Percentiles rank a stretch among this genome's conserved stretches.
phyloP scores from a whole-genome alignment of 2,329 filamentous ascomycete species.

The Plectosphaerella sp. region DNA sequence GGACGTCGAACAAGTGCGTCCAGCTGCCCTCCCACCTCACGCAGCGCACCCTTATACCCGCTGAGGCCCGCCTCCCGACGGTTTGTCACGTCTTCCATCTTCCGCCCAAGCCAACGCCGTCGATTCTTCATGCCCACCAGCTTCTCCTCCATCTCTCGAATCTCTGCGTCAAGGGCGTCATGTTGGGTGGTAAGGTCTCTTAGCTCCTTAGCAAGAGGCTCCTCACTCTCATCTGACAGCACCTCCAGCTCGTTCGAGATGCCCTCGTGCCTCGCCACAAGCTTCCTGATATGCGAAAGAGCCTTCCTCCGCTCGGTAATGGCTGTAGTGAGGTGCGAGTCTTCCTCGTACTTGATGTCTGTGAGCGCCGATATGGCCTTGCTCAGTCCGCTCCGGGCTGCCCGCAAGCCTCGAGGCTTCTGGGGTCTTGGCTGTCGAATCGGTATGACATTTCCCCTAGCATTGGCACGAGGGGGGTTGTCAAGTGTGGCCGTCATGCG shows the following conservation, averaged over 20 bases:
- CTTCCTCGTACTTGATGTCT: conserved; percentile 64
- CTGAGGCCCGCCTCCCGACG: conserved; percentile 66
- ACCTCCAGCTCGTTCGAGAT: conserved; percentile 47
- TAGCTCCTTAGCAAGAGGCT: conserved; percentile 58
- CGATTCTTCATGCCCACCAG: conserved; percentile 56
- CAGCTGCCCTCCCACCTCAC: conserved; percentile 61
- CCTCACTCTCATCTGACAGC: conserved; percentile 51
- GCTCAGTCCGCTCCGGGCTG: conserved; percentile 61
- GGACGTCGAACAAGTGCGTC: conserved; percentile 54
- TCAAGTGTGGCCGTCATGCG: conserved; percentile 38
- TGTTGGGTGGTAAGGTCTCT: conserved; percentile 53
- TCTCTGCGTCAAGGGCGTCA: conserved; percentile 53
- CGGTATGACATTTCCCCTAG: conserved; percentile 50
- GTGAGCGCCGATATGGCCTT: conserved; percentile 60
- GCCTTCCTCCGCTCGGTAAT: conserved; percentile 52
- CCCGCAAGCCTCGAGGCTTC: conserved; percentile 51
- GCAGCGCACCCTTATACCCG: conserved; percentile 64
- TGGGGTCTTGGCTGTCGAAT: conserved; percentile 49
- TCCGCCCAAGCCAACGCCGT: conserved; percentile 53
- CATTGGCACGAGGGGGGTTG: conserved; percentile 28
- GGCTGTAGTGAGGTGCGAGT: conserved; percentile 53
- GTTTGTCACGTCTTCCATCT: conserved; percentile 60
- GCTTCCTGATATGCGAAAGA: conserved; percentile 50
- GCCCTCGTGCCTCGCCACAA: conserved; percentile 44
- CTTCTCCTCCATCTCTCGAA: conserved; percentile 60